phyloP scores from a whole-genome alignment of 2,329 filamentous ascomycete species.

The Pseudogymnoascus sp. region DNA sequence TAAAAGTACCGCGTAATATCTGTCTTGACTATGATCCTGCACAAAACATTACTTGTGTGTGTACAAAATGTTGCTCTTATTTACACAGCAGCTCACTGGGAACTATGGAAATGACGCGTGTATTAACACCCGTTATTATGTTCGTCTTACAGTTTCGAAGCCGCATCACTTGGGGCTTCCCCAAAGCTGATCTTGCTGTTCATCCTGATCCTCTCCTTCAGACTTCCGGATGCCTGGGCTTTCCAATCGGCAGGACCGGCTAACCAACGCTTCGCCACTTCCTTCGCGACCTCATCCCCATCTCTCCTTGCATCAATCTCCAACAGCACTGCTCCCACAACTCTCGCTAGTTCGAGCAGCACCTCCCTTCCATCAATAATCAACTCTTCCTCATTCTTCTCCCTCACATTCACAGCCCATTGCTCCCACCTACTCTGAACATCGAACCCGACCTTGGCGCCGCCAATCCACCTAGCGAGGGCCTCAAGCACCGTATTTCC shows the following conservation, averaged over 20 bases:
- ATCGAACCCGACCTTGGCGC: constrained; percentile 12
- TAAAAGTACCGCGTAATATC: too few species aligned
- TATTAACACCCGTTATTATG: neutral
- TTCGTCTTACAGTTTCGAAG: neutral
- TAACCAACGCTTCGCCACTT: constrained; percentile 25
- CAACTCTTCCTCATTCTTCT: constrained; percentile 26
- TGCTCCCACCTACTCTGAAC: constrained; percentile 13
- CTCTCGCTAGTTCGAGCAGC: constrained; percentile 27
- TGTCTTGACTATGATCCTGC: too few species aligned
- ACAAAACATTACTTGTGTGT: neutral
- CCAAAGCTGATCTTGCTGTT: constrained; percentile 4
- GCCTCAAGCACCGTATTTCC: constrained; percentile 33
- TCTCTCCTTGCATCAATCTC: constrained; percentile 30
- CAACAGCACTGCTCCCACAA: constrained; percentile 28
- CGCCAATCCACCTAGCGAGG: constrained; percentile 35
- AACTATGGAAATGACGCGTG: neutral
- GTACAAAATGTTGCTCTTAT: neutral
- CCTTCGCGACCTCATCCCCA: constrained; percentile 25
- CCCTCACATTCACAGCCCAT: constrained; percentile 15
- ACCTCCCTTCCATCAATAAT: constrained; percentile 26
- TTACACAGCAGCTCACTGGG: neutral
- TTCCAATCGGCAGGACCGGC: constrained; percentile 11
- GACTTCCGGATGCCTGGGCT: neutral
- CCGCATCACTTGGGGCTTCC: neutral
- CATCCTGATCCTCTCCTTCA: neutral